Percentiles rank a stretch among this genome's conserved stretches.
These are phyloP conservation scores for Hymenoscyphus albidus DNA, from an alignment of 2,329 filamentous ascomycete species.

Conservation along the genomic window DNA sequence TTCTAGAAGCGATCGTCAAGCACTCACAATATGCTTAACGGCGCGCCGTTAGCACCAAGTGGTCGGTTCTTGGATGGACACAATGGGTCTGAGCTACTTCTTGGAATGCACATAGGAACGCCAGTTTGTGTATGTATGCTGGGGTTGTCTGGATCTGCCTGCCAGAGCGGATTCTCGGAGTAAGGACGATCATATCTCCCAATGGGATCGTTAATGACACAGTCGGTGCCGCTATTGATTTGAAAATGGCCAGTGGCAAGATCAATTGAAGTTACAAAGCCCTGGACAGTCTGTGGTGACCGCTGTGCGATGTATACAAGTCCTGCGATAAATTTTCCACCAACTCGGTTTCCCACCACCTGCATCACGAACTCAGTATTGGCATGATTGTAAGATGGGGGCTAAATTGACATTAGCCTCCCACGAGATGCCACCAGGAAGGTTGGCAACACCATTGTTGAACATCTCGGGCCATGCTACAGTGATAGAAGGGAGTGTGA, in stretches of 20 bases:
- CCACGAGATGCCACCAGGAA: not conserved
- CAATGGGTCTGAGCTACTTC: not conserved
- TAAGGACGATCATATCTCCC: constrained; percentile 35
- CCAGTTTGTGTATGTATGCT: constrained; percentile 40
- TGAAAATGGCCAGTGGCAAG: not conserved
- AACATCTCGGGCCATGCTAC: not conserved
- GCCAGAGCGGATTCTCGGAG: constrained; percentile 39
- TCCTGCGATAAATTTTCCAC: not conserved
- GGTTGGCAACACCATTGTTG: not conserved
- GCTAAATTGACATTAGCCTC: not conserved
- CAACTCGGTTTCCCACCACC: not conserved
- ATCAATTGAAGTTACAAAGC: not conserved
- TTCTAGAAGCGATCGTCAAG: constrained; percentile 39
- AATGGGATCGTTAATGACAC: not conserved
- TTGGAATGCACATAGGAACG: not conserved
- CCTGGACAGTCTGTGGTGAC: not conserved
- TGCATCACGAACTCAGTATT: not conserved
- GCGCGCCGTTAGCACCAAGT: not conserved
- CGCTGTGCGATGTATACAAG: not conserved
- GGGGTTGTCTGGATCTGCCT: constrained; percentile 46
- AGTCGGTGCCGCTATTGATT: not conserved
- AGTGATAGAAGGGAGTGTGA: not conserved
- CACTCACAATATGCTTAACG: not conserved
- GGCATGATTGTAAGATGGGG: not conserved
- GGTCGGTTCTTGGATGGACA: not conserved